phyloP scores from a whole-genome alignment of 305 asterid genomes.

The Nicotiana rustica region DNA sequence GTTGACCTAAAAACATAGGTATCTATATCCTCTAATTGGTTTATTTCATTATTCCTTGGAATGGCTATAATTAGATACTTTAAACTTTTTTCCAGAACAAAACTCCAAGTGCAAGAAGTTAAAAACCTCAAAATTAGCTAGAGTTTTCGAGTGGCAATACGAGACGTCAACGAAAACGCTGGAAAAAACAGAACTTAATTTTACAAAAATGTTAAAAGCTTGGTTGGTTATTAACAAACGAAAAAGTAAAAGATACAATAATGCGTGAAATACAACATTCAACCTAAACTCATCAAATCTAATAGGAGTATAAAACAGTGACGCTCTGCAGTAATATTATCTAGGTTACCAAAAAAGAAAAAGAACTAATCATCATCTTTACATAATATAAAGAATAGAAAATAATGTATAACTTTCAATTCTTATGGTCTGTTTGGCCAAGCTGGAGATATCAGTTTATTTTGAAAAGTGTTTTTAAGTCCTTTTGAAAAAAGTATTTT shows the following conservation, averaged over 20 bases:
- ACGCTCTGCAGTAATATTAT: too few species aligned
- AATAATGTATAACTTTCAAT: too few species aligned
- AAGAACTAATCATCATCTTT: neutral
- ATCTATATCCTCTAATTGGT: neutral
- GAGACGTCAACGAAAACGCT: slow-evolving; percentile 2
- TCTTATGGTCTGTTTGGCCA: too few species aligned
- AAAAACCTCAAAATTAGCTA: slow-evolving; percentile 45
- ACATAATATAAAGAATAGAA: neutral
- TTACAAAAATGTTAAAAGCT: neutral
- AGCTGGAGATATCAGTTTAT: too few species aligned
- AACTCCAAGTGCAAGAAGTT: slow-evolving; percentile 33
- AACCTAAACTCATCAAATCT: neutral
- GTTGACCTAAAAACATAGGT: slow-evolving; percentile 45
- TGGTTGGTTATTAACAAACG: neutral
- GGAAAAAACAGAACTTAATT: neutral
- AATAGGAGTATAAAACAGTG: too few species aligned
- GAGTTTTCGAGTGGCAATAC: slow-evolving; percentile 42
- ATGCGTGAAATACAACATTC: neutral
- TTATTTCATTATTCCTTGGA: neutral
- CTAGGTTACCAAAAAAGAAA: neutral
- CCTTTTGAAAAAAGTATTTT: too few species aligned
- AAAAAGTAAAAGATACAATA: too few species aligned
- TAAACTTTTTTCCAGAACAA: neutral
- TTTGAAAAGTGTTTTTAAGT: too few species aligned
- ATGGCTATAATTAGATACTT: neutral